phyloP scores from a whole-genome alignment of 2,329 filamentous ascomycete genomes.

The Neofusicoccum ribis region DNA sequence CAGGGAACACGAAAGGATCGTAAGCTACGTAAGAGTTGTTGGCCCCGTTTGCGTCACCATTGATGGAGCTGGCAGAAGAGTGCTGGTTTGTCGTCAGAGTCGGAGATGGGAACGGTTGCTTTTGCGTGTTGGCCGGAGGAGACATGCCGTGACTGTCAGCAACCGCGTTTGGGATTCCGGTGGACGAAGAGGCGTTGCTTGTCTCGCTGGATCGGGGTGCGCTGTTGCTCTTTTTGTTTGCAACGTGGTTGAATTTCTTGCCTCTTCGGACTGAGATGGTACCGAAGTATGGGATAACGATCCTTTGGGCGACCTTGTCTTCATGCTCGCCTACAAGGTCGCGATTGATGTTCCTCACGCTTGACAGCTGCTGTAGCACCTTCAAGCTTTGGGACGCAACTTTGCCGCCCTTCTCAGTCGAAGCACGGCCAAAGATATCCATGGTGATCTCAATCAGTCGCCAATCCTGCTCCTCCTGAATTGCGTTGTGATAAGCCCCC shows the following conservation, averaged over 20 bases:
- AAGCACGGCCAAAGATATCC: conserved; percentile 44
- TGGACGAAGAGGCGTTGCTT: not conserved
- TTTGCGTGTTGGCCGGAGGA: conserved; percentile 21
- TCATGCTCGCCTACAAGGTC: not conserved
- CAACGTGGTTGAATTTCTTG: conserved; percentile 22
- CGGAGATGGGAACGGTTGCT: conserved; percentile 18
- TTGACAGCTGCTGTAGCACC: conserved; percentile 41
- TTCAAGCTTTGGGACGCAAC: conserved; percentile 41
- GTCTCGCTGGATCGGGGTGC: not conserved
- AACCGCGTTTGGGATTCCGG: not conserved
- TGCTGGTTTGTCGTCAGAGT: not conserved
- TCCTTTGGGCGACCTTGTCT: conserved; percentile 23
- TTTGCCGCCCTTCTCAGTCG: conserved; percentile 42
- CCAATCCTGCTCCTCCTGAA: conserved; percentile 36
- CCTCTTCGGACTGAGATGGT: conserved; percentile 41
- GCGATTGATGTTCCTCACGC: conserved; percentile 25
- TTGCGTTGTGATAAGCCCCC: not conserved
- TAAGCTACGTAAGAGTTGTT: conserved; percentile 7
- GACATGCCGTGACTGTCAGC: conserved; percentile 22
- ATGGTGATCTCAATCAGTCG: conserved; percentile 42
- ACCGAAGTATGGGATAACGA: conserved; percentile 45
- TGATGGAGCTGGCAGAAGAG: conserved; percentile 1
- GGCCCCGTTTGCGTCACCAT: not conserved
- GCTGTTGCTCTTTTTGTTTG: not conserved
- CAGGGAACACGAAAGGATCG: conserved; percentile 15